Evolutionary conservation across 2,329 filamentous ascomycete genomes (phyloP).

Genomic region (Curvularia spicifera): DNA sequence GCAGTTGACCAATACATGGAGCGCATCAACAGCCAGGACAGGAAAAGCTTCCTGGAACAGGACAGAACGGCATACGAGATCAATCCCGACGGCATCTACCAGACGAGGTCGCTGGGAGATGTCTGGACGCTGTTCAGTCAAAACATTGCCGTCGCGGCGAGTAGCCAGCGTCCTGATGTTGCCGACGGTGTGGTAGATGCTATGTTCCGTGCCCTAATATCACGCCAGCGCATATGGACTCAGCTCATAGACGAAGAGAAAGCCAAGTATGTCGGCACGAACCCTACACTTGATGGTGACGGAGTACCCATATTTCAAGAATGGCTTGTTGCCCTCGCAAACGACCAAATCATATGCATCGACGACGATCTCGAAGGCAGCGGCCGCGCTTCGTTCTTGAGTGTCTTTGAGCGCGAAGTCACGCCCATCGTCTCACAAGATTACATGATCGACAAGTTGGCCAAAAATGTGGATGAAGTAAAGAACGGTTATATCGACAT

Average conservation of each 20-base stretch:
- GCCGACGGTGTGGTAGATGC: constrained; percentile 94
- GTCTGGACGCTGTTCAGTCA: constrained; percentile 98
- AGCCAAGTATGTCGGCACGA: constrained; percentile 66
- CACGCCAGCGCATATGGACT: constrained; percentile 85
- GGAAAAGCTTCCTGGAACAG: constrained; percentile 78
- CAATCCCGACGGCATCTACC: constrained; percentile 81
- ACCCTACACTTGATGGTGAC: constrained; percentile 69
- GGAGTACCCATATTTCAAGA: constrained; percentile 77
- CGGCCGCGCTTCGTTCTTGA: constrained; percentile 78
- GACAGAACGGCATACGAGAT: constrained; percentile 79
- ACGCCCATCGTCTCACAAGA: constrained; percentile 79
- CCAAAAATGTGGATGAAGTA: constrained; percentile 74
- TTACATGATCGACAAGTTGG: constrained; percentile 72
- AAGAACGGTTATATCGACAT: constrained; percentile 95
- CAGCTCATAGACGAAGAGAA: constrained; percentile 87
- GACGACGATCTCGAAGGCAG: constrained; percentile 70
- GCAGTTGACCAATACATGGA: constrained; percentile 98
- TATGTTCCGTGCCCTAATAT: constrained; percentile 87
- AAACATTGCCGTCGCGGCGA: constrained; percentile 83
- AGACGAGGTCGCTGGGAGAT: constrained; percentile 88
- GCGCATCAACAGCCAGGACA: constrained; percentile 83
- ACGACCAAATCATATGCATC: constrained; percentile 98
- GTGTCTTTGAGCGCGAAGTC: constrained; percentile 83
- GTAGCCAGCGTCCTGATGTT: constrained; percentile 86
- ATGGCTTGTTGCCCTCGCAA: constrained; percentile 95